Percentiles rank a stretch among this genome's conserved stretches.
Evolutionary conservation across 768 basidiomycete species (phyloP).

Genomic region (Rhizopogon salebrosus): DNA sequence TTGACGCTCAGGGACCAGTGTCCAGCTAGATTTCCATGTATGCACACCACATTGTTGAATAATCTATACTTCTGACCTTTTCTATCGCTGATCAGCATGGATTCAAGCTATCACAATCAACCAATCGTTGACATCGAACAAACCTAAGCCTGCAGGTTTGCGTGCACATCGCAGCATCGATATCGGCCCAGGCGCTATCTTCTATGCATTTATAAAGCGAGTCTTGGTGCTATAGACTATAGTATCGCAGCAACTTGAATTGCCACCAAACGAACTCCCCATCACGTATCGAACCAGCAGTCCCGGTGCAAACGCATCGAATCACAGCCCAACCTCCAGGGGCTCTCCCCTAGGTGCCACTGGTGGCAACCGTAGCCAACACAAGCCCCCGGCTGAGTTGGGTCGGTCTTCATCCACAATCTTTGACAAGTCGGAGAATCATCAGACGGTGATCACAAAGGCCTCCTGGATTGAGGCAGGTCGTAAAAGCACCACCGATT

Average conservation of each 20-base stretch:
- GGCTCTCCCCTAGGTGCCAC: neutral
- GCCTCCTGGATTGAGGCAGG: slow-evolving; percentile 21
- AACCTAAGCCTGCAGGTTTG: neutral
- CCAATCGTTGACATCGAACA: neutral
- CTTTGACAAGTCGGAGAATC: neutral
- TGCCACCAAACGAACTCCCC: neutral
- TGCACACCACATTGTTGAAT: neutral
- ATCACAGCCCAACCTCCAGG: too few relatives aligned
- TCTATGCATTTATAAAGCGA: neutral
- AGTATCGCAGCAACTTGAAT: too few relatives aligned
- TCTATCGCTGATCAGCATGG: neutral
- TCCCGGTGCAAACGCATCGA: neutral
- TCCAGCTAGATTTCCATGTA: neutral
- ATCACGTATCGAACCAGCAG: neutral
- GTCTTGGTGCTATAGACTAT: neutral
- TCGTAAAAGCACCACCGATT: slow-evolving; percentile 24
- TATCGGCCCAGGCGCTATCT: neutral
- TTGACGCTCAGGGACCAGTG: neutral
- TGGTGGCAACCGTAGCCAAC: neutral
- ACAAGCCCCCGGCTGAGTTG: neutral
- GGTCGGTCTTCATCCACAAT: neutral
- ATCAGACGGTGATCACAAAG: neutral
- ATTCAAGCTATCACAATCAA: too few relatives aligned
- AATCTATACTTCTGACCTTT: neutral
- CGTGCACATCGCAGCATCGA: neutral